Evolutionary conservation across 1,139 yeast species (phyloP), one percentile per base, ranked within the genome.

Genomic region (Zygoascus meyerae): DNA sequence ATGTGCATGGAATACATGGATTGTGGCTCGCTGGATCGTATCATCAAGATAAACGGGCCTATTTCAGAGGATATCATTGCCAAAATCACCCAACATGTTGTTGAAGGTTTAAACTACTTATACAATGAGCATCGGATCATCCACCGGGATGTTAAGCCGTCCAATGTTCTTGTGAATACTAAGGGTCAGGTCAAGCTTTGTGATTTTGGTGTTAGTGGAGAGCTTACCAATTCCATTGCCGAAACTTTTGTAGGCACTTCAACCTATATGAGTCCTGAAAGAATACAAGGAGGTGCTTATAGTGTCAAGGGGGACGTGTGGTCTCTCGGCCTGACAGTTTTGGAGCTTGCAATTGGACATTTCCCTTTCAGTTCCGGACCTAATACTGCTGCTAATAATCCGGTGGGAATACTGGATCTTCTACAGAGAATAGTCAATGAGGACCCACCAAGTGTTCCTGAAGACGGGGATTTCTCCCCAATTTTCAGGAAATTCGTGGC

Each of bases 191-290:
- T 87, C 57, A 87, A 86, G 63, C 72, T 87, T 29, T 86, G 95
- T 66, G 97, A 90, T 66, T 90, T 90, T 69, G 97, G 98, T 10
- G 98, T 92, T 6, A 81, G 90, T 34, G 79, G 96, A 53, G 95
- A 89, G 62, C 73, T 92, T 50, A 86, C 87, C 49, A 89, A 90
- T 63, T 89, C 97, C 0, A 77, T 92, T 51, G 97, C 97, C 0
- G 96, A 92, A 57, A 92, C 97, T 0, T 92, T 92, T 72, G 97
- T 92, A 9, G 98, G 98, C 1, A 92, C 98, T 0, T 87, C 96
- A 1, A 87, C 95, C 1, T 92, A 92, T 62, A 92, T 92, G 98
- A 87, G 95, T 1, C 98, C 98, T 0, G 98, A 92, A 61, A 76
- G 98, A 54, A 92, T 92, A 48, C 96, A 87, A 66, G 98, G 98